Evolutionary conservation across 768 basidiomycete genomes (phyloP).

Genomic region (Xerocomus spinulosus): DNA sequence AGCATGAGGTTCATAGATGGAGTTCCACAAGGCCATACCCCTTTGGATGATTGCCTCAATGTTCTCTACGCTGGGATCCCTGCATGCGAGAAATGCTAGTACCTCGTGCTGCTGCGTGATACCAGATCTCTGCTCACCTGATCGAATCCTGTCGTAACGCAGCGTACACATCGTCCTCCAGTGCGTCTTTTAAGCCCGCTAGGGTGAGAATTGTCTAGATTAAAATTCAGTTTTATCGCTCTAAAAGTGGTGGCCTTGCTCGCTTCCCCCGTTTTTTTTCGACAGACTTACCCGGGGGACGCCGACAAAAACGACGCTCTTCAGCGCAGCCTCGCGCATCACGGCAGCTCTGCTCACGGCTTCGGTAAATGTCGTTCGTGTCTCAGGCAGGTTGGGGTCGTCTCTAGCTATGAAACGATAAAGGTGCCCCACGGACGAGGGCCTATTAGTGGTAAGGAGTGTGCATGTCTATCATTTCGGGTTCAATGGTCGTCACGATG

Average conservation of each 20-base stretch:
- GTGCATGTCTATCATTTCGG: slow-evolving; percentile 65
- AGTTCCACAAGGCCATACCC: slow-evolving; percentile 73
- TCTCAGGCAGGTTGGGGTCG: slow-evolving; percentile 35
- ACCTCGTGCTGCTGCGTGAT: slow-evolving; percentile 19
- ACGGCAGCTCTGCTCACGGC: slow-evolving; percentile 72
- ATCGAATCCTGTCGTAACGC: slow-evolving; percentile 61
- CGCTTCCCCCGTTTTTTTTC: not conserved
- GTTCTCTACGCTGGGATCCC: slow-evolving; percentile 56
- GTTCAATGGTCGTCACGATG: slow-evolving; percentile 18
- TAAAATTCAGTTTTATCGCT: slow-evolving; percentile 7
- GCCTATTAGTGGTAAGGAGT: slow-evolving; percentile 76
- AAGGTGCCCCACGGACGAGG: slow-evolving; percentile 71
- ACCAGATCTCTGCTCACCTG: slow-evolving; percentile 45
- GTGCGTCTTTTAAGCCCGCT: slow-evolving; percentile 65
- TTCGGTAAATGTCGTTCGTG: slow-evolving; percentile 44
- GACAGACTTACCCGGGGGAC: slow-evolving; percentile 66
- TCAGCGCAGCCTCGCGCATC: slow-evolving; percentile 86
- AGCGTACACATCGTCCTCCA: slow-evolving; percentile 78
- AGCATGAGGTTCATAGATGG: slow-evolving; percentile 85
- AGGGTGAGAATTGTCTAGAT: slow-evolving; percentile 77
- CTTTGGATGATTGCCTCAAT: slow-evolving; percentile 65
- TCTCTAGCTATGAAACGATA: slow-evolving; percentile 71
- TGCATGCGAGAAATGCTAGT: slow-evolving; percentile 31
- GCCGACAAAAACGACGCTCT: slow-evolving; percentile 85
- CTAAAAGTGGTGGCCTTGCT: not conserved